These are phyloP conservation scores for Platanthera guangdongensis DNA, from an alignment of 106 monocot species.

Conservation along the genomic window DNA sequence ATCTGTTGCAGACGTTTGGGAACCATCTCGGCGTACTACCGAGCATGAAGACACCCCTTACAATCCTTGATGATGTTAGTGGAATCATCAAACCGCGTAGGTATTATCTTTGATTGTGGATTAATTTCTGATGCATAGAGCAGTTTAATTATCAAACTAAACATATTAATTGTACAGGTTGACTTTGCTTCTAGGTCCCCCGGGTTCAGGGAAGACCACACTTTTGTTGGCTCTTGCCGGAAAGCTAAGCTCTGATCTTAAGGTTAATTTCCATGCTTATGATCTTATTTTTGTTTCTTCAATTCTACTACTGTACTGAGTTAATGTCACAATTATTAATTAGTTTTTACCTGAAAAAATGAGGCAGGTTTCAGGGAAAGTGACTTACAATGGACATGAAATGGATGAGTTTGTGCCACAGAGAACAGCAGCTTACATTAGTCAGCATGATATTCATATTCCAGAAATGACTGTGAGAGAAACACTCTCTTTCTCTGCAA, in stretches of 20 bases:
- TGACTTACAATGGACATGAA: constrained; percentile 36
- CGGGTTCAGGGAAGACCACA: constrained; percentile 58
- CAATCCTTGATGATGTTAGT: constrained; percentile 38
- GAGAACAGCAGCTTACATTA: constrained; percentile 30
- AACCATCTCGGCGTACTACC: constrained; percentile 37
- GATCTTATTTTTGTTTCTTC: not conserved
- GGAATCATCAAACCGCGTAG: constrained; percentile 58
- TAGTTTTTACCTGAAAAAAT: not conserved
- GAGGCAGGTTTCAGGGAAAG: constrained; percentile 35
- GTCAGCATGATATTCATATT: constrained; percentile 32
- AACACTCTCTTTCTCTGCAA: constrained; percentile 29
- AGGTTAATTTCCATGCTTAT: constrained; percentile 14
- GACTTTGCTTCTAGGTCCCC: constrained; percentile 64
- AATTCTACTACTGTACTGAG: not conserved
- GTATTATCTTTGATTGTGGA: constrained; percentile 5
- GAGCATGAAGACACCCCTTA: constrained; percentile 34
- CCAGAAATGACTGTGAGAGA: constrained; percentile 34
- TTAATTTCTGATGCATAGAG: not conserved
- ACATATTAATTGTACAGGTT: constrained; percentile 24
- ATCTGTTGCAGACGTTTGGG: constrained; percentile 16
- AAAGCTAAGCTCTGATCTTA: constrained; percentile 41
- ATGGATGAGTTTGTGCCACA: constrained; percentile 38
- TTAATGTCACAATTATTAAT: not conserved
- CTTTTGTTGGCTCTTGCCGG: constrained; percentile 53
- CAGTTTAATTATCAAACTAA: not conserved